Evolutionary conservation across 768 basidiomycete genomes (phyloP).

Genomic region (Suillus alpinus): DNA sequence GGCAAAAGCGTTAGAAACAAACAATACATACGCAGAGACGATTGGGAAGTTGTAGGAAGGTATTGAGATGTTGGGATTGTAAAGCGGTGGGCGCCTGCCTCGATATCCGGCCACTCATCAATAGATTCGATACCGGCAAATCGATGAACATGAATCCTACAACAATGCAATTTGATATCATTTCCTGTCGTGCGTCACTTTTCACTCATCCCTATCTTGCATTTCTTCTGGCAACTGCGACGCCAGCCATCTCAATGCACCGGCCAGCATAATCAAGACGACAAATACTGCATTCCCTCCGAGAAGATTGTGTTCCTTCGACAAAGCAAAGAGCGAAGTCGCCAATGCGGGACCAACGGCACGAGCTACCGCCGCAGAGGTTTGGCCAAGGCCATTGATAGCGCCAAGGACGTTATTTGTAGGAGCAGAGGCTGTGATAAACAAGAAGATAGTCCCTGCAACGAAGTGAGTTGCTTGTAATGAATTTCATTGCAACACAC

Average conservation of each 20-base stretch:
- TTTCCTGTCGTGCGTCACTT: not conserved
- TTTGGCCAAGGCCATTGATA: constrained; percentile 56
- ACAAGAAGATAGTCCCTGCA: constrained; percentile 51
- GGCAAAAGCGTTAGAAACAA: not conserved
- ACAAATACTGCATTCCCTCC: constrained; percentile 51
- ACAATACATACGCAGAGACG: not conserved
- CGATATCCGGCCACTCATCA: not conserved
- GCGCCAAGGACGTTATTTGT: constrained; percentile 55
- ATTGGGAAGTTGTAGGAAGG: not conserved
- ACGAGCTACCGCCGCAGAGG: constrained; percentile 41
- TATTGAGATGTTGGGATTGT: not conserved
- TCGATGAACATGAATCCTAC: not conserved
- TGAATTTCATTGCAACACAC: constrained; percentile 9
- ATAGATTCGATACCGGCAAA: not conserved
- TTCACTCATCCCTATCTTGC: constrained; percentile 30
- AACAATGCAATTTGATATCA: not conserved
- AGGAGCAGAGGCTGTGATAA: constrained; percentile 50
- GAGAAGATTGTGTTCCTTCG: constrained; percentile 45
- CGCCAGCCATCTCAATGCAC: constrained; percentile 21
- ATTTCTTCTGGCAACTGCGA: constrained; percentile 27
- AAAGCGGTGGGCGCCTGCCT: not conserved
- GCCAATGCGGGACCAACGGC: constrained; percentile 48
- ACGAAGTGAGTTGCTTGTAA: constrained; percentile 4
- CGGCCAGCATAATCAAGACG: constrained; percentile 32
- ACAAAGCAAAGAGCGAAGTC: constrained; percentile 51